phyloP scores from a whole-genome alignment of 176 grass and related monocot species.

The Puccinellia tenuiflora region DNA sequence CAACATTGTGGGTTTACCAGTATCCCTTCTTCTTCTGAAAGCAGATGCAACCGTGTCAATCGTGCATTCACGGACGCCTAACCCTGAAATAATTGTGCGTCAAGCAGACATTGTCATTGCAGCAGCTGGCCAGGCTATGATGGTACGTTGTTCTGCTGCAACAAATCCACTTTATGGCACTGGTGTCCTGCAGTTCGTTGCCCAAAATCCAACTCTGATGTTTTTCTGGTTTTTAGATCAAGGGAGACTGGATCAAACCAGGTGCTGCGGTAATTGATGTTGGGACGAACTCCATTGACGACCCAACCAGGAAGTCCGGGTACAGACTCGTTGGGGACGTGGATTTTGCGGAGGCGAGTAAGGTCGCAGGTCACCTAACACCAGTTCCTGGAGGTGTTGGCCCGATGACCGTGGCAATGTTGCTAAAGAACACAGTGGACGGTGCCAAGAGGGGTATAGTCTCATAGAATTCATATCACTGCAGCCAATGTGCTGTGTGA shows the following conservation, averaged over 20 bases:
- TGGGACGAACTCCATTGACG: slow-evolving; percentile 73
- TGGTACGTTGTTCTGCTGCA: slow-evolving; percentile 40
- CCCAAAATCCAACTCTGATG: not conserved
- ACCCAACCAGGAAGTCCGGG: slow-evolving; percentile 68
- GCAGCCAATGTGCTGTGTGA: not conserved
- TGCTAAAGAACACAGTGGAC: slow-evolving; percentile 88
- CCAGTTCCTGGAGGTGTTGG: slow-evolving; percentile 88
- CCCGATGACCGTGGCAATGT: slow-evolving; percentile 88
- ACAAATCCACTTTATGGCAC: not conserved
- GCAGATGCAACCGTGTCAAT: slow-evolving; percentile 80
- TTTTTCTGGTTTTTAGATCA: slow-evolving; percentile 56
- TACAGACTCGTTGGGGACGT: slow-evolving; percentile 83
- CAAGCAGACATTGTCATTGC: slow-evolving; percentile 85
- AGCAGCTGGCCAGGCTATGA: slow-evolving; percentile 90
- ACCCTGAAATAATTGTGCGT: slow-evolving; percentile 60
- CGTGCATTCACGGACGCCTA: slow-evolving; percentile 69
- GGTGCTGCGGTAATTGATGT: slow-evolving; percentile 84
- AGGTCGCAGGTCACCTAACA: slow-evolving; percentile 79
- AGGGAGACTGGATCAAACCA: slow-evolving; percentile 95
- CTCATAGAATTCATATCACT: not conserved
- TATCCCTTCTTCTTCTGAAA: slow-evolving; percentile 87
- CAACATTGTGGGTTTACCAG: slow-evolving; percentile 89
- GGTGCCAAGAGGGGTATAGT: slow-evolving; percentile 50
- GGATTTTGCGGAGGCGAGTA: slow-evolving; percentile 70
- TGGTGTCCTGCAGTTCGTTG: not conserved